Percentiles rank a stretch among this genome's conserved stretches.
These are phyloP conservation scores for Ramaria sp. DNA, from an alignment of 768 basidiomycete species.

Conservation along the genomic window DNA sequence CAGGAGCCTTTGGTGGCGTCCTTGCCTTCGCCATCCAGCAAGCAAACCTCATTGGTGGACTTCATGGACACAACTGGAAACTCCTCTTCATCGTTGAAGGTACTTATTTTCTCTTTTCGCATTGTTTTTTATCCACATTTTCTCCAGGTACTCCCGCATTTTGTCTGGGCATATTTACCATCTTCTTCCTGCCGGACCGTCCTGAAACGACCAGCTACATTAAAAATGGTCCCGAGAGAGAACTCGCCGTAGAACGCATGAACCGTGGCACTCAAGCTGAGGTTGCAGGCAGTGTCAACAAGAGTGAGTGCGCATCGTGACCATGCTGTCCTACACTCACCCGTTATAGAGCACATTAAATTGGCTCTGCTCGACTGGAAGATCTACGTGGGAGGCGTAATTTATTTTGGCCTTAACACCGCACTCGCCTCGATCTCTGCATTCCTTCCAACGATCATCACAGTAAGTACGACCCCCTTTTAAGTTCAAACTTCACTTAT, in stretches of 20 bases:
- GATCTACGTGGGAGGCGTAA: slow-evolving; percentile 55
- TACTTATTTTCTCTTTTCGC: slow-evolving; percentile 14
- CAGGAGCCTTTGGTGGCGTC: slow-evolving; percentile 79
- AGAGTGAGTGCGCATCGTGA: slow-evolving; percentile 27
- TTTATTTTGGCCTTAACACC: slow-evolving; percentile 71
- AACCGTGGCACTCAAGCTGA: slow-evolving; percentile 59
- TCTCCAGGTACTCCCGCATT: slow-evolving; percentile 56
- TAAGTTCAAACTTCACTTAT: background rate
- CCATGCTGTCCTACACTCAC: background rate
- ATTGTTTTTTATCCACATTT: background rate
- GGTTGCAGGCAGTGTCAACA: slow-evolving; percentile 51
- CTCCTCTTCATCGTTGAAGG: slow-evolving; percentile 67
- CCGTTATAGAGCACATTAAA: slow-evolving; percentile 41
- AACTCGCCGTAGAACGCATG: slow-evolving; percentile 56
- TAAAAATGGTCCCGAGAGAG: slow-evolving; percentile 22
- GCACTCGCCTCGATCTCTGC: slow-evolving; percentile 73
- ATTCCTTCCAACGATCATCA: slow-evolving; percentile 76
- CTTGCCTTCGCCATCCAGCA: slow-evolving; percentile 75
- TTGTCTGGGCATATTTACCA: slow-evolving; percentile 45
- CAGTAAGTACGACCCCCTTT: slow-evolving; percentile 12
- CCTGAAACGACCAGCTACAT: slow-evolving; percentile 61
- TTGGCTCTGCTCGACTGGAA: slow-evolving; percentile 67
- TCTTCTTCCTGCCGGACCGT: slow-evolving; percentile 53
- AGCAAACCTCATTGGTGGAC: slow-evolving; percentile 21
- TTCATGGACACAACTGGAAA: slow-evolving; percentile 42